Evolutionary conservation across 73 alveolate species (phyloP).

Genomic region (Paramecium biaurelia): DNA sequence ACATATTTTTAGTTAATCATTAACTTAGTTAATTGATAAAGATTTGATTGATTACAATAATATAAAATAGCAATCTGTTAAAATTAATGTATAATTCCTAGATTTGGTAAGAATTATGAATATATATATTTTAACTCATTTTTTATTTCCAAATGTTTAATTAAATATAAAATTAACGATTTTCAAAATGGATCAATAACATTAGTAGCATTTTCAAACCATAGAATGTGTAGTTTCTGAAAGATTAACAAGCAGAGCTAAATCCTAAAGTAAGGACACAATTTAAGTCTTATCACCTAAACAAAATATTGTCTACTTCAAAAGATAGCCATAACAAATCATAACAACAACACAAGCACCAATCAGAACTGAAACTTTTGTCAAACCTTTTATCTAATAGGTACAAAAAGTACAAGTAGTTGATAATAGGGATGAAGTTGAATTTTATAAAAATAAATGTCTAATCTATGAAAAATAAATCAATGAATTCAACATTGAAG

Average conservation of each 20-base stretch:
- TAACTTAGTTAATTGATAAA: too few relatives aligned
- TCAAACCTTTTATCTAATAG: neutral
- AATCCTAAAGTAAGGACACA: constrained; percentile 7
- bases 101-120: neutral
- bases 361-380: neutral
- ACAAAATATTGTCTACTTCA: constrained; percentile 16
- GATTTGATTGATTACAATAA: neutral
- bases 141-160: neutral
- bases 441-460: constrained; percentile 34
- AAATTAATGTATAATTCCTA: neutral
- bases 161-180: neutral
- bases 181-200: constrained; percentile 39
- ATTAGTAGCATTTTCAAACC: neutral
- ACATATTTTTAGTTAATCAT: neutral
- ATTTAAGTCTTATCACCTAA: neutral
- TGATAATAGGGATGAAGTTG: constrained; percentile 6
- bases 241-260: neutral
- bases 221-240: constrained; percentile 49
- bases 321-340: neutral
- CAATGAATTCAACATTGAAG: constrained; percentile 27
- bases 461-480: constrained; percentile 31
- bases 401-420: neutral
- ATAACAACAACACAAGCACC: neutral
- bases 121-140: neutral
- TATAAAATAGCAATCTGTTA: neutral